These are phyloP conservation scores for Solanum hybrid DNA, from an alignment of 305 asterid species.

Conservation along the genomic window DNA sequence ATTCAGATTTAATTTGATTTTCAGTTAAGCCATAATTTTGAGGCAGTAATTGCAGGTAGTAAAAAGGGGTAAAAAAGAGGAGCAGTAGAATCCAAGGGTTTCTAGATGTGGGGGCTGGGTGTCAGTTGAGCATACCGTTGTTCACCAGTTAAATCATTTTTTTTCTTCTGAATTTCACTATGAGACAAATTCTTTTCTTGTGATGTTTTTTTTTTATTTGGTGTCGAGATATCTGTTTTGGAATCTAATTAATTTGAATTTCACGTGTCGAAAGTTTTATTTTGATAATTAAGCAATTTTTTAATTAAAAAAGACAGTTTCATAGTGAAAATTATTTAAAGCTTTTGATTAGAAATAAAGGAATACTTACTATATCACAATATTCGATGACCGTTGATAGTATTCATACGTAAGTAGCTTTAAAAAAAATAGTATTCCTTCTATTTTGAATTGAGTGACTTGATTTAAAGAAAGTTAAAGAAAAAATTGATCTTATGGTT, in stretches of 20 bases:
- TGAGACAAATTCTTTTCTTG: not conserved
- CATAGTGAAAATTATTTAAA: too few relatives aligned
- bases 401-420: too few relatives aligned
- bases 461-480: too few relatives aligned
- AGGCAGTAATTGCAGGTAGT: not conserved
- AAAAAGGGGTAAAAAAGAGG: not conserved
- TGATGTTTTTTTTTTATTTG: too few relatives aligned
- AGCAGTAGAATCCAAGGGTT: not conserved
- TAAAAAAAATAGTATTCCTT: too few relatives aligned
- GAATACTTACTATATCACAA: too few relatives aligned
- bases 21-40: not conserved
- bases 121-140: not conserved
- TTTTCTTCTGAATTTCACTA: not conserved
- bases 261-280: not conserved
- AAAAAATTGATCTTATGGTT: too few relatives aligned
- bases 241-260: too few relatives aligned
- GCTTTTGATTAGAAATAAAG: too few relatives aligned
- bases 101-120: not conserved
- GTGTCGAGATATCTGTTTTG: too few relatives aligned
- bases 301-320: rapidly evolving
- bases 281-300: rapidly evolving
- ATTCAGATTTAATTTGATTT: too few relatives aligned
- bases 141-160: not conserved
- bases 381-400: rapidly evolving
- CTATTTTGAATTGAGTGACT: not conserved